Percentiles rank a stretch among this genome's conserved stretches.
These are phyloP conservation scores for Stachybotrys chlorohalonatus DNA, from an alignment of 2,329 filamentous ascomycete species.

Conservation along the genomic window DNA sequence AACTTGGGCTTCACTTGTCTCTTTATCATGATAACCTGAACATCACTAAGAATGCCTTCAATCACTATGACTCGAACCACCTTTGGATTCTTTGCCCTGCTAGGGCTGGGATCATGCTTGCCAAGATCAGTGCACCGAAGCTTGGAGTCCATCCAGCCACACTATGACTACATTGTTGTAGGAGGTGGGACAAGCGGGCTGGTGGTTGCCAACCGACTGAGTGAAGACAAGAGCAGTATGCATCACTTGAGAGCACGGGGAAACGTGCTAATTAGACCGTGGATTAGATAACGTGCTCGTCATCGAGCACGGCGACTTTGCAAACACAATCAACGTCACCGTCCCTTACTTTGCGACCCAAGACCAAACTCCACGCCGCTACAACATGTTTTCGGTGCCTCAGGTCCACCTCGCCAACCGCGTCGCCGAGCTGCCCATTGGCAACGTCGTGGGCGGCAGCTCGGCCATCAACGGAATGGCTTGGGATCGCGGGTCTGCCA, in stretches of 20 bases:
- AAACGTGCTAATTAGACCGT: background rate
- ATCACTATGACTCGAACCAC: background rate
- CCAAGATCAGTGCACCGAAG: background rate
- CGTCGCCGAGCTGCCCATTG: slow-evolving; percentile 10
- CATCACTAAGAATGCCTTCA: background rate
- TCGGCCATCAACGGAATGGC: slow-evolving; percentile 21
- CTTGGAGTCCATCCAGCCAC: background rate
- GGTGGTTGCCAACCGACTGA: slow-evolving; percentile 19
- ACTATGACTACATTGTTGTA: slow-evolving; percentile 18
- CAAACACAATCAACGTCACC: slow-evolving; percentile 11
- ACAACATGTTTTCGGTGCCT: slow-evolving; percentile 13
- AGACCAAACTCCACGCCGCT: slow-evolving; percentile 6
- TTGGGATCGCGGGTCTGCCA: slow-evolving; percentile 14
- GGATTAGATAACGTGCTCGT: slow-evolving; percentile 13
- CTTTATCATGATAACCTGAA: background rate
- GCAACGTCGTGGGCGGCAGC: slow-evolving; percentile 18
- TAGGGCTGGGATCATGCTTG: background rate
- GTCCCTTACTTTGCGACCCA: slow-evolving; percentile 11
- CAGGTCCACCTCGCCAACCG: slow-evolving; percentile 13
- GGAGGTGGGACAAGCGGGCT: slow-evolving; percentile 21
- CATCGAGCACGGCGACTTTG: slow-evolving; percentile 18
- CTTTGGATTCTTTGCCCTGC: background rate
- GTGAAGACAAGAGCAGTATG: slow-evolving; percentile 13
- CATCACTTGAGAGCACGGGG: background rate
- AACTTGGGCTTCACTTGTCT: no score